These are phyloP conservation scores for Nakazawaea siamensis DNA, from an alignment of 805 yeast genomes.

Conservation along the genomic window DNA sequence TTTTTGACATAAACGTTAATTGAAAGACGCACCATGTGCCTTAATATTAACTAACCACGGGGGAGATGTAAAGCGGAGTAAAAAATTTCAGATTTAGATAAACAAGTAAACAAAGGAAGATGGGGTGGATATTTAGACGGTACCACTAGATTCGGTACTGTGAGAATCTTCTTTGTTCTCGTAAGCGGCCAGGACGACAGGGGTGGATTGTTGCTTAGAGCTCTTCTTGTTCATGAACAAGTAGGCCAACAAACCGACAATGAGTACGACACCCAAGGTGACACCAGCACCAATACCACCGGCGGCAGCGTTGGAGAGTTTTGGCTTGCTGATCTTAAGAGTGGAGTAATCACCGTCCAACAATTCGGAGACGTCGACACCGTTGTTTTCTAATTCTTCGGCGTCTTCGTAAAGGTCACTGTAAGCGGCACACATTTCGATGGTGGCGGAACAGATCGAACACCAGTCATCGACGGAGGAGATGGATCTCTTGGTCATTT, in stretches of 20 bases:
- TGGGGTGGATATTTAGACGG: too few relatives aligned
- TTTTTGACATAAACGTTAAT: too few relatives aligned
- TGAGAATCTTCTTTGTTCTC: too few relatives aligned
- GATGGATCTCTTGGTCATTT: conserved; percentile 21
- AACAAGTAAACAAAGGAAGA: too few relatives aligned
- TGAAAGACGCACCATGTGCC: too few relatives aligned
- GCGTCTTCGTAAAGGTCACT: conserved; percentile 24
- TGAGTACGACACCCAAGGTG: conserved; percentile 30
- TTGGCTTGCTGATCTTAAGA: conserved; percentile 14
- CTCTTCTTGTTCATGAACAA: conserved; percentile 1
- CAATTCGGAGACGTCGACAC: conserved; percentile 21
- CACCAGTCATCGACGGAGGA: conserved; percentile 29
- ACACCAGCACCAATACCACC: conserved; percentile 46
- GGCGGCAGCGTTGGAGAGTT: conserved; percentile 31
- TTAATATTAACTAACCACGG: too few relatives aligned
- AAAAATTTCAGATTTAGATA: too few relatives aligned
- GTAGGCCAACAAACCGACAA: conserved; percentile 23
- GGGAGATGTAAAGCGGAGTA: too few relatives aligned
- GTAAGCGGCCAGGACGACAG: too few relatives aligned
- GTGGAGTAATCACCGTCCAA: conserved; percentile 21
- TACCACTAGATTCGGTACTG: too few relatives aligned
- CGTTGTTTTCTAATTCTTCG: conserved; percentile 18
- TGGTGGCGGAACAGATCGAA: conserved; percentile 23
- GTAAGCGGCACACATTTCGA: conserved; percentile 27
- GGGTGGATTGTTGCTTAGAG: too few relatives aligned